Evolutionary conservation across 2,329 filamentous ascomycete species (phyloP).

Genomic region (Diaporthe helianthi): DNA sequence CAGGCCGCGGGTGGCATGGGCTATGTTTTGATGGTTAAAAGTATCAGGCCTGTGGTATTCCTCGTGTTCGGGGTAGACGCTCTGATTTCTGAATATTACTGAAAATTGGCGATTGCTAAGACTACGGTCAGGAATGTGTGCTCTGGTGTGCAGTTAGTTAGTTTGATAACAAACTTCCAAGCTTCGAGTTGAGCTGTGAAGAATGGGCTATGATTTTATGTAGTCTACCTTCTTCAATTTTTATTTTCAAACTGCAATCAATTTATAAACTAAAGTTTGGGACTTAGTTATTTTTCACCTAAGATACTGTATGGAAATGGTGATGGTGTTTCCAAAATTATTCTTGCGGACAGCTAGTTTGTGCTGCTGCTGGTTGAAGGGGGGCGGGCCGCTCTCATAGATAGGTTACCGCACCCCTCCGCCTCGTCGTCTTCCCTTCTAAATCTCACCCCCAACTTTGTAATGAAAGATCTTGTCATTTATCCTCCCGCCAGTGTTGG

Average conservation of each 20-base stretch:
- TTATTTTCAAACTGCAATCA: no score
- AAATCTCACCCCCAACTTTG: constrained; percentile 41
- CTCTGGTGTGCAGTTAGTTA: background rate
- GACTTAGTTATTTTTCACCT: background rate
- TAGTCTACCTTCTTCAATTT: no score
- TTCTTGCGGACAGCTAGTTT: background rate
- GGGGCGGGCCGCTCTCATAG: no score
- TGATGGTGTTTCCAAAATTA: background rate
- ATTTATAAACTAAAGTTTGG: background rate
- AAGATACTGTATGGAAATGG: background rate
- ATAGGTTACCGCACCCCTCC: no score
- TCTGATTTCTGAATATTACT: background rate
- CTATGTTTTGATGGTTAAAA: background rate
- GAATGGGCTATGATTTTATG: background rate
- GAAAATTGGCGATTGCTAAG: background rate
- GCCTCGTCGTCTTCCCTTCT: background rate
- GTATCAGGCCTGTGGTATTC: background rate
- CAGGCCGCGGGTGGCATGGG: background rate
- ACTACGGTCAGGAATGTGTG: background rate
- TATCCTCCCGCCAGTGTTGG: constrained; percentile 37
- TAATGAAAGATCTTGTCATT: constrained; percentile 37
- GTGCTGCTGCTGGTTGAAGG: background rate
- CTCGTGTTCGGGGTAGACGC: background rate
- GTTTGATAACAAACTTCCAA: no score
- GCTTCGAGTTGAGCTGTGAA: background rate